Base-by-base conservation (phyloP, 106 monocot species). In the Posidonia australis region DNA sequence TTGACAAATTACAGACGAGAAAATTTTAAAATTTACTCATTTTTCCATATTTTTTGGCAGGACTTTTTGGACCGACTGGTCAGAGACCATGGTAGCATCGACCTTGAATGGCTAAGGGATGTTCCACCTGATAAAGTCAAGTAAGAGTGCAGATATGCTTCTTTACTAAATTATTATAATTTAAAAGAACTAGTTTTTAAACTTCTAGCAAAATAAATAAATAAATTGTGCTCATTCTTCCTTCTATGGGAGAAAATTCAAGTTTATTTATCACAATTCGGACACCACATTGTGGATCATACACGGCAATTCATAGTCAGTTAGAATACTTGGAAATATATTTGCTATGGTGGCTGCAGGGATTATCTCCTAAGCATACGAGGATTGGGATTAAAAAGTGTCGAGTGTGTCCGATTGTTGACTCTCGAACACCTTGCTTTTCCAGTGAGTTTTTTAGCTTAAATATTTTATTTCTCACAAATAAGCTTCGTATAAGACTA, bases 31-130 rank as follows among this genome's bases (percentile, higher is more conserved):
- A 51, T 10, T 17, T 49, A 55, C n/a, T 59, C 18, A n/a, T 36
- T 2, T 36, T 36, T 7, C 2, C 43, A 61, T 16, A 58, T 68
- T 67, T 60, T 43, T 69, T 10, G 51, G 22, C 74, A 92, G 91
- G 91, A 68, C 19, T 84, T 92, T 48, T 77, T 92, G 0, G 64
- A 82, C 32, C 73, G 91, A 27, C 12, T 92, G 29, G 79, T 81
- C 44, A 72, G 20, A 42, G 91, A 92, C 27, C 91, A 92, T 77
- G 91, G 86, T 55, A 82, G 79, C 70, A 72, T 86, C 64, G 81
- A 92, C 61, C 81, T 92, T 57, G 91, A 92, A 76, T 92, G 91
- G 91, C 74, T 92, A 57, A 76, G 86, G 45, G 81, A 92, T 58
- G 72, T 84, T 30, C 70, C 79, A 59, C 84, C 91, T 26, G 84